Evolutionary conservation across 345 rosid genomes (phyloP), one percentile per base, ranked within the genome.

Genomic region (Rhizophora apiculata): DNA sequence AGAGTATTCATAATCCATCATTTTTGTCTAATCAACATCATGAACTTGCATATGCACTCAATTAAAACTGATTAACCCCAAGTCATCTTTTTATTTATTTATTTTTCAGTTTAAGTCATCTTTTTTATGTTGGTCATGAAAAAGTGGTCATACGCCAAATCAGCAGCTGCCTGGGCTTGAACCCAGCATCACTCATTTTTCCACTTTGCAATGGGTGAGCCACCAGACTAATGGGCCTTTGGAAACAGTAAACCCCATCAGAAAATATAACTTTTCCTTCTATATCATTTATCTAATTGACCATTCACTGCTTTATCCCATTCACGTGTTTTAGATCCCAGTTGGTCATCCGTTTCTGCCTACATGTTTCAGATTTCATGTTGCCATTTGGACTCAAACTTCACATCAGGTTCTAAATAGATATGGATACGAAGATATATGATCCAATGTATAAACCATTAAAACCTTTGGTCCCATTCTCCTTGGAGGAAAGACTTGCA

Each of bases 381-480:
- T 43, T 31, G 27, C 30, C 32, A 11, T 52, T 63, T 43, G 13
- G 24, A 71, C 61, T 31, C 19, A 46, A 19, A 19, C 63, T 52
- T 66, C 49, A 60, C 46, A 43, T 49, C 52, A 54, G 39, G 55
- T 32, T 39, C 32, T 11, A 32, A 59, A 43, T 31, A 65, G 56
- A 31, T 32, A 62, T 26, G 18, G 3, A 26, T 62, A 67, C 55
- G 55, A 36, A 52, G 57, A 49, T 65, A 73, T 15, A 63, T 31
- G 19, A 46, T 49, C 19, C 4, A 34, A 62, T 67, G 58, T 48
- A 32, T 46, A 36, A 19, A 31, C 60, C 64, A 58, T 27, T 48
- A 60, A 74, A 72, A 86, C 95, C 93, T 91, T 75, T 76, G 61
- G 37, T 68, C 39, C 11, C 68, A 68, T 69, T 81, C 62, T 79